Percentiles rank a stretch among this genome's conserved stretches.
These are phyloP conservation scores for Clonostachys solani DNA, from an alignment of 2,329 filamentous ascomycete genomes.

Conservation along the genomic window DNA sequence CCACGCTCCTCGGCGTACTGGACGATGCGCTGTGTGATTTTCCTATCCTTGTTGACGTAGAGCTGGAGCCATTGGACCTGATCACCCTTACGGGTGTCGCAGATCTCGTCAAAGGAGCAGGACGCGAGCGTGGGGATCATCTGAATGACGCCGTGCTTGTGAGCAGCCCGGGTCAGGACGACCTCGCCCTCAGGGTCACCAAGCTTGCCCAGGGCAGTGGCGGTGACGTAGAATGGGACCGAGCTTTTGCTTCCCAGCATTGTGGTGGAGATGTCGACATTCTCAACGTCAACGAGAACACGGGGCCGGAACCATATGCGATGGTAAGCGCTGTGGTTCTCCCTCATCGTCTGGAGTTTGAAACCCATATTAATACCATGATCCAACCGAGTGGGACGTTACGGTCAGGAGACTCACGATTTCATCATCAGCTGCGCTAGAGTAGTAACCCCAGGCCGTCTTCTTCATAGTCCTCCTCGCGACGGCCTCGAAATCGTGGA, in stretches of 20 bases:
- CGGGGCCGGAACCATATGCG: slow-evolving; percentile 95
- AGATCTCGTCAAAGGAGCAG: slow-evolving; percentile 95
- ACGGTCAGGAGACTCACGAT: slow-evolving; percentile 21
- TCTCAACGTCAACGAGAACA: slow-evolving; percentile 83
- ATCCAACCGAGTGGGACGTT: not conserved
- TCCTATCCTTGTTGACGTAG: slow-evolving; percentile 94
- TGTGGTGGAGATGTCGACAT: slow-evolving; percentile 81
- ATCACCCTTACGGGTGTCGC: slow-evolving; percentile 73
- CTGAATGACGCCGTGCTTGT: slow-evolving; percentile 86
- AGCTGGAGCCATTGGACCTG: slow-evolving; percentile 97
- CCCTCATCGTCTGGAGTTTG: slow-evolving; percentile 71
- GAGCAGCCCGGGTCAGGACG: slow-evolving; percentile 77
- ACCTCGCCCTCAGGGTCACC: slow-evolving; percentile 94
- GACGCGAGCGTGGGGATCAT: slow-evolving; percentile 98
- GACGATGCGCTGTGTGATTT: slow-evolving; percentile 85
- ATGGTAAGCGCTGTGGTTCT: slow-evolving; percentile 95
- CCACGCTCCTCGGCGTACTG: slow-evolving; percentile 87
- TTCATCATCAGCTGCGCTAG: slow-evolving; percentile 66
- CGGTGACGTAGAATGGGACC: slow-evolving; percentile 94
- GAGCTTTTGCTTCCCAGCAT: slow-evolving; percentile 87
- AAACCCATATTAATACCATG: not conserved
- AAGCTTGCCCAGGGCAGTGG: slow-evolving; percentile 91
- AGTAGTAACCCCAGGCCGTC: slow-evolving; percentile 97
- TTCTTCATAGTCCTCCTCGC: slow-evolving; percentile 91
- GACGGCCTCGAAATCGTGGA: slow-evolving; percentile 94